Conservation (phyloP, 2,329 filamentous ascomycete species). For the Emergomyces africanus region DNA sequence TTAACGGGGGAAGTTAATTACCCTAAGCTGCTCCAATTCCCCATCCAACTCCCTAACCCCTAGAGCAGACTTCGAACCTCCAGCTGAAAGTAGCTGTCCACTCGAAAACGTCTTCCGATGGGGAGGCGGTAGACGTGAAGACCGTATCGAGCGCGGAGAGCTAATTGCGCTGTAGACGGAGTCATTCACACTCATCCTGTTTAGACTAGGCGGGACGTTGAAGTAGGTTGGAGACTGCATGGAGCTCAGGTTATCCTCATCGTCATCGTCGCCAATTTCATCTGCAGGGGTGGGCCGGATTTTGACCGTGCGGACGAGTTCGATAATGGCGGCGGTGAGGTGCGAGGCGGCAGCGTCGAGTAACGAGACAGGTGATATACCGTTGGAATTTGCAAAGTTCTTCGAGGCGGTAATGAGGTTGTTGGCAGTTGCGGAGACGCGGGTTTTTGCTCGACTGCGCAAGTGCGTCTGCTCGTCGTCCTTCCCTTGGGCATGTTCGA, state of each 20-base stretch:
- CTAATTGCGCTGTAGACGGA: slow-evolving; percentile 64
- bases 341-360: slow-evolving; percentile 90
- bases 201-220: slow-evolving; percentile 39
- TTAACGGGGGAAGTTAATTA: slow-evolving; percentile 18
- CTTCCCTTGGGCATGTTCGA: slow-evolving; percentile 46
- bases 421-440: slow-evolving; percentile 87
- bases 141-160: slow-evolving; percentile 44
- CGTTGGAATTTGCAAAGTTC: slow-evolving; percentile 71
- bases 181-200: slow-evolving; percentile 49
- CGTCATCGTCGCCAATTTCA: slow-evolving; percentile 68
- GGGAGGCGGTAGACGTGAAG: slow-evolving; percentile 17
- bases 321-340: slow-evolving; percentile 71
- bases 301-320: slow-evolving; percentile 72
- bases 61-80: slow-evolving; percentile 25
- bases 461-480: slow-evolving; percentile 44
- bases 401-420: slow-evolving; percentile 90
- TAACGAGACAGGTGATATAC: slow-evolving; percentile 83
- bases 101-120: slow-evolving; percentile 19
- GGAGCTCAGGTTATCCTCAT: slow-evolving; percentile 48
- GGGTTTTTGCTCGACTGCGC: slow-evolving; percentile 59
- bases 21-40: slow-evolving; percentile 50
- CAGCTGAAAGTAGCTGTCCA: slow-evolving; percentile 13
- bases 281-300: slow-evolving; percentile 62
- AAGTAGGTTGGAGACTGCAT: slow-evolving; percentile 59
- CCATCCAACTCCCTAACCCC: slow-evolving; percentile 31